Base-by-base conservation (phyloP, 225 moss, liverwort and hornwort species). In the Physcomitrellopsis africana region DNA sequence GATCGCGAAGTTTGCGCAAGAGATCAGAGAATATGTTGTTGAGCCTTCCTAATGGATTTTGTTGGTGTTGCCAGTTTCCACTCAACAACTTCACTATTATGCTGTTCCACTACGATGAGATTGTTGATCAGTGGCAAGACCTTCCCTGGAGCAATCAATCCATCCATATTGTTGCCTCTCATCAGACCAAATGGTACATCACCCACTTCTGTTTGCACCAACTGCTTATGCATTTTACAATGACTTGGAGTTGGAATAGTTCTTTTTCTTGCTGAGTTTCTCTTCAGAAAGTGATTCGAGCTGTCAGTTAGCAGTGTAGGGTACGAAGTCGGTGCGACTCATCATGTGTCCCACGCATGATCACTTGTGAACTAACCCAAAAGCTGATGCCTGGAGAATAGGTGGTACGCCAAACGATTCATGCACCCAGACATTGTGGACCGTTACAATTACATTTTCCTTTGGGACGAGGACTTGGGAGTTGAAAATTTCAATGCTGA, bases 351-450 rank as follows among this genome's bases (percentile, higher is more conserved):
- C 19, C 8, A 17, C 19, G 16, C 54, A 17, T 55, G 54, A 19
- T 13, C 8, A 8, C 7, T 8, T 55, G 19, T 58, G 22, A 26
- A 58, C 72, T 9, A 51, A 0, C 41, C n/a, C 10, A 47, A 66
- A 6, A 7, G 27, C 37, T 19, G 48, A 56, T 54, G 47, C 7
- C 56, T 63, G 23, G 32, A 3, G 10, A 23, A 7, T 2, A 84
- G 90, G 90, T 90, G 90, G 90, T 87, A 51, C 8, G 87, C 87
- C 2, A 90, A 90, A 64, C 82, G 87, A 19, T 90, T 90, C 42
- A 72, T 90, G 79, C 87, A 90, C 23, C 90, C 90, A 0, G 83
- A 83, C 56, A 60, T 90, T 66, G 79, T 90, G 6, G 83, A 70
- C 41, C 82, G 82, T 3, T 90, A 87, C 62, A 85, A 87, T 41